Base-by-base conservation (phyloP, 495 filamentous ascomycete genomes). In the Xylaria palmicola region DNA sequence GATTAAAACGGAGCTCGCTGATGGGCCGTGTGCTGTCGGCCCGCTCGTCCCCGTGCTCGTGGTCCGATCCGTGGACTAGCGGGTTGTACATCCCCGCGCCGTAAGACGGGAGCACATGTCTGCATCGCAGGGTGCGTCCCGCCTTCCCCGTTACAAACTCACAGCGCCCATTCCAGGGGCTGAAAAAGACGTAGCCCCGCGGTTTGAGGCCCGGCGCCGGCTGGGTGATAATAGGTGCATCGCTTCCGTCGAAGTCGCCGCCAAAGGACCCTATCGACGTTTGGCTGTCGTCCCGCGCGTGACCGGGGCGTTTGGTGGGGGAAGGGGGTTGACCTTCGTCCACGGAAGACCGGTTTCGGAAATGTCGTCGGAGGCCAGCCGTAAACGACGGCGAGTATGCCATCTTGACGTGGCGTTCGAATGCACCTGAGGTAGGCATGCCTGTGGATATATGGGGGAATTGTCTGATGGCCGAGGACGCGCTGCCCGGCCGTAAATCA, bases 1-100 rank as follows among this genome's bases (percentile, higher is more conserved):
- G 83, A 72, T 95, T 97, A 81, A 95, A 96, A 34, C 92, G 85
- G 56, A 97, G 75, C 74, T 97, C 92, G 68, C 91, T 93, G 9
- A 93, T 84, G 0, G 81, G 77, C n/a, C 83, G 80, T 10, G 74
- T 70, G 17, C 70, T 74, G 50, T 26, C 67, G 62, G 32, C n/a
- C n/a, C 10, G 40, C 26, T 62, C 60, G 34, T 62, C 60, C 4
- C 44, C 51, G 27, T 57, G 44, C 13, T 62, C 74, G 32, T 68
- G 43, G 2, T 73, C 68, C 40, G 66, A 58, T 17, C 73, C 74
- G 36, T 77, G 66, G 2, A 76, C 75, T 6, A 76, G 64, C 0
- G 77, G 75, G 57, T 79, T 76, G 62, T 74, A 72, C n/a, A 72
- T 62, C 43, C 65, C 74, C 6, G 68, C 65, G 45, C 62, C 63